Percentiles rank a stretch among this genome's conserved stretches.
These are phyloP conservation scores for Penicillium taxi DNA, from an alignment of 495 filamentous ascomycete species.

Conservation along the genomic window DNA sequence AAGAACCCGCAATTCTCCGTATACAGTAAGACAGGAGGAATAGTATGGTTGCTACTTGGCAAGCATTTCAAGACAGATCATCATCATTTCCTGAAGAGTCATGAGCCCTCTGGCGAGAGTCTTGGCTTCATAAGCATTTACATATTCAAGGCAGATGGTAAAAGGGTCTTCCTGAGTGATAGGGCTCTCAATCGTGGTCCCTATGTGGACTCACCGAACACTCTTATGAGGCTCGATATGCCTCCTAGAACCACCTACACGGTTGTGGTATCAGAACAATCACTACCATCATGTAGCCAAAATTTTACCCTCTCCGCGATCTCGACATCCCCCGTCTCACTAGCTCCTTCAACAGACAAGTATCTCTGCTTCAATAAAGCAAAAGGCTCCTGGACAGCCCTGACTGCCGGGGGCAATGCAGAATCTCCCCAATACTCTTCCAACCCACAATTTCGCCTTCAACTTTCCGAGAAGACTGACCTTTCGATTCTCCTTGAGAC, in stretches of 20 bases:
- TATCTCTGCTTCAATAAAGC: slow-evolving; percentile 49
- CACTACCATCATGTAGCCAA: slow-evolving; percentile 58
- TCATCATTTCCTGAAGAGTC: slow-evolving; percentile 10
- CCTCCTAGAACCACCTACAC: slow-evolving; percentile 57
- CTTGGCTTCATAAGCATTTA: slow-evolving; percentile 80
- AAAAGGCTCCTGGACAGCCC: slow-evolving; percentile 60
- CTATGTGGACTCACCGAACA: slow-evolving; percentile 93
- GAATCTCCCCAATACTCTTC: slow-evolving; percentile 62
- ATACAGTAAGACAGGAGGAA: slow-evolving; percentile 44
- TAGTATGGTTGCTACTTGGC: slow-evolving; percentile 76
- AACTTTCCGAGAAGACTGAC: slow-evolving; percentile 46
- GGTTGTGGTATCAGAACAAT: slow-evolving; percentile 69
- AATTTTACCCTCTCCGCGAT: slow-evolving; percentile 81
- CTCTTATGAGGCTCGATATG: slow-evolving; percentile 67
- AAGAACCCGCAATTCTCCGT: slow-evolving; percentile 81
- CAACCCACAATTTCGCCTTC: slow-evolving; percentile 80
- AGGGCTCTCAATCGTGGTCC: slow-evolving; percentile 58
- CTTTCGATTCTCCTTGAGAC: slow-evolving; percentile 67
- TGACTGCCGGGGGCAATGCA: slow-evolving; percentile 78
- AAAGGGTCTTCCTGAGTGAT: slow-evolving; percentile 64
- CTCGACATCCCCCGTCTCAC: slow-evolving; percentile 48
- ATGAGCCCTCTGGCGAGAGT: slow-evolving; percentile 33
- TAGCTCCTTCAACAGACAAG: slow-evolving; percentile 52
- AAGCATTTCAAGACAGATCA: slow-evolving; percentile 60
- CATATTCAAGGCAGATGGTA: slow-evolving; percentile 65